Base-by-base conservation (phyloP, 106 monocot genomes). In the Narthecium ossifragum region DNA sequence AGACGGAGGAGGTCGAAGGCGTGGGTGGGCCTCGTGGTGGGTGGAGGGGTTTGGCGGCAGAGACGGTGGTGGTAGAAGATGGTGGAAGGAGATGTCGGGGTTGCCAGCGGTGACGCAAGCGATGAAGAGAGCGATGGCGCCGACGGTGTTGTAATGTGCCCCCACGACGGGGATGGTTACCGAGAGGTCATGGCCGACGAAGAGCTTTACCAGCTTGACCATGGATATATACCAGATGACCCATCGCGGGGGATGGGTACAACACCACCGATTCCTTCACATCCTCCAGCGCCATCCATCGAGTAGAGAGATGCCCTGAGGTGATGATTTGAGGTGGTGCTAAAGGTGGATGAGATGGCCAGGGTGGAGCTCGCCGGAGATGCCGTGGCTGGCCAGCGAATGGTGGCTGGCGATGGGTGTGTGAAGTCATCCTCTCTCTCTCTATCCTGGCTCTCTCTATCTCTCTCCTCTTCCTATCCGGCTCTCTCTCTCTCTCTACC, bases 81-180 rank as follows among this genome's bases (percentile, higher is more conserved):
- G 28, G 62, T 54, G 61, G 53, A 70, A 70, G 41, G 53, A 45
- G 60, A 70, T 62, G 31, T 20, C 20, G 0, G 70, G 62, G 26
- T 62, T 21, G 31, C 21, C 10, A 23, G 41, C 14, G 43, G 53
- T 14, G 40, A 53, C 61, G 6, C 39, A 12, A 29, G 53, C 30
- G 55, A 70, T 40, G 61, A 70, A 70, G 22, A 53, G 7, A 21
- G 33, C 51, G 51, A 51, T 51, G n/a, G 59, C 26, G 14, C 51
- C 52, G n/a, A n/a, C n/a, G 17, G 51, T 11, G 29, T 60, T 29
- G 70, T 54, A 62, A n/a, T 52, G 32, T 15, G 70, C 37, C 11
- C 43, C 43, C 6, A 57, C 31, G 12, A 57, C n/a, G 43, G 32
- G 20, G 46, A 67, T 30, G 13, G 32, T 47, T 11, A 67, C 57